Base-by-base conservation (phyloP, 1,284 basidiomycete genomes). In the Tilletia indica region DNA sequence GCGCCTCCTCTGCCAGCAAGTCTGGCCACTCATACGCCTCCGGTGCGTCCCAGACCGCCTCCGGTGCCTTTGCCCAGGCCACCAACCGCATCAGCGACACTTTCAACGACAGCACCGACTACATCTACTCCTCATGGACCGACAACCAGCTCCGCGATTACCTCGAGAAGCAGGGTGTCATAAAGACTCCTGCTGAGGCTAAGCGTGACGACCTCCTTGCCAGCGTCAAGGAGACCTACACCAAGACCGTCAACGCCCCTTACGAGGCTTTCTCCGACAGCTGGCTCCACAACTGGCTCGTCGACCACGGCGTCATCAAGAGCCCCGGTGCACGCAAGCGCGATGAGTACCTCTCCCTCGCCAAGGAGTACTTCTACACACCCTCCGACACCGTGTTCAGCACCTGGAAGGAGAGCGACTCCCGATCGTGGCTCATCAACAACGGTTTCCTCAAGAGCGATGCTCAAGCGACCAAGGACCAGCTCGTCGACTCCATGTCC, bases 241-340 rank as follows among this genome's bases (percentile, higher is more conserved):
- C 72, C 63, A 63, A 77, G 54, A 78, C 79, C 12, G 76, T 78
- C 63, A 78, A 80, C 45, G 78, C 75, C 2, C 81, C 80, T 21
- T 83, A 82, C 74, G 81, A 83, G 63, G 71, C 75, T 21, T 80
- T 74, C 68, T 76, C 73, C n/a, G 74, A 81, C 74, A 76, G 76
- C 71, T 83, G 82, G 77, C 75, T 83, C 49, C 81, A 78, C 76
- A 76, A 80, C 73, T 83, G 82, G 82, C 76, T 83, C 56, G 78
- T 82, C 49, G 73, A 81, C 69, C 80, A 82, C 70, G 81, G 77
- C 63, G 71, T 80, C 71, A 72, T 83, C 69, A 72, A 74, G 61
- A 73, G 74, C 21, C 71, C 76, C 21, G 75, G 75, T n/a, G 68
- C 80, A 58, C 75, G 78, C 77, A 81, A 77, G 38, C 78, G 82